Evolutionary conservation across 2,329 filamentous ascomycete species (phyloP), one percentile per base, ranked within the genome.

Genomic region (Colletotrichum sansevieriae): DNA sequence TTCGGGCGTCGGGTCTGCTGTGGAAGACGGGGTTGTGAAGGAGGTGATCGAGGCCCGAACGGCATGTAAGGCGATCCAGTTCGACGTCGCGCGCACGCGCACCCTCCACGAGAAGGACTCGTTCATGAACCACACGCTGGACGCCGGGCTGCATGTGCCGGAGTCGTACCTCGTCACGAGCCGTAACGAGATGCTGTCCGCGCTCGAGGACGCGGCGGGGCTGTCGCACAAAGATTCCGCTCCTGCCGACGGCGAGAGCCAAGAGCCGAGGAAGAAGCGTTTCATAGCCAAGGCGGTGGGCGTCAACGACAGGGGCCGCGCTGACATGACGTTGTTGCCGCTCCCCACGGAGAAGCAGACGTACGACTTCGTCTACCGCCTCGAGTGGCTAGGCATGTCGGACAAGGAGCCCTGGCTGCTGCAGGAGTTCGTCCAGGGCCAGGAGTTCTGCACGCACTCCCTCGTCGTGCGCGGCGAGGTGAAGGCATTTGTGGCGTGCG

Each of bases 401-500:
- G 77, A 82, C 12, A 75, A 83, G 0, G 81, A 82, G 2, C 87
- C 90, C 0, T 93, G 89, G 85, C 83, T 93, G 68, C 76, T 94
- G 25, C 91, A 95, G 74, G 88, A 93, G 74, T 92, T 86, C 76
- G 87, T 92, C 70, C 66, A 74, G 0, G 83, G 84, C 0, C 82
- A 83, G 0, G 91, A 94, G 75, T 94, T 90, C 75, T 92, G 90
- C 77, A 93, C 92, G 0, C 91, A 94, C 72, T 81, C 91, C 0
- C 82, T 94, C 3, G 80, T 94, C 4, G 82, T 94, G n/a, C 79
- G 82, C 0, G 91, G 91, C 1, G 78, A 85, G 39, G 85, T 95
- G 15, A 86, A 85, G 57, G 87, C 86, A 0, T 93, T 94, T 71
- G 86, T 88, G 7, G 88, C 91, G 0, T 93, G 91, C 74, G 87